A percentile compares a stretch with the other conserved stretches of the same genome.
These are phyloP conservation scores for Apophysomyces trapeziformis DNA, from an alignment of 371 early-diverging fungal species.

Conservation along the genomic window DNA sequence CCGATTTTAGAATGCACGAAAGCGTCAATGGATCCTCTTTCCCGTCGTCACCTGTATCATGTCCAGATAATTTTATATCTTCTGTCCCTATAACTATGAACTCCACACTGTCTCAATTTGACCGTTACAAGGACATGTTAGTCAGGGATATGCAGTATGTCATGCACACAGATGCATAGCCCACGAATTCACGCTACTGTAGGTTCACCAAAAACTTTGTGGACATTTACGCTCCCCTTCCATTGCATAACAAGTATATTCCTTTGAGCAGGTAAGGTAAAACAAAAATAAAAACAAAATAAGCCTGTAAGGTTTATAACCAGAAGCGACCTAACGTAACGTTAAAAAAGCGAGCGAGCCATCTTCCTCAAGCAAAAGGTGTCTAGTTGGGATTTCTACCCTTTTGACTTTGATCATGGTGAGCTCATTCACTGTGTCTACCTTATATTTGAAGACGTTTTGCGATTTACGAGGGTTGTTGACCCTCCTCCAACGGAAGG, in stretches of 20 bases:
- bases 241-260: slow-evolving; percentile 24
- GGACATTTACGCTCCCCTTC: slow-evolving; percentile 28
- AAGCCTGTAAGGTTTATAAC: slow-evolving; percentile 1
- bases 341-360: slow-evolving; percentile 40
- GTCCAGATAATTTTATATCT: slow-evolving; percentile 15
- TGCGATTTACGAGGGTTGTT: slow-evolving; percentile 58
- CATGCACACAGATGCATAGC: background rate
- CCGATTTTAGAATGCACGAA: slow-evolving; percentile 20
- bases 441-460: slow-evolving; percentile 67
- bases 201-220: slow-evolving; percentile 28
- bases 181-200: slow-evolving; percentile 11
- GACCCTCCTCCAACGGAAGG: slow-evolving; percentile 58
- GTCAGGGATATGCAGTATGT: slow-evolving; percentile 32
- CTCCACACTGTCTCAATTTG: slow-evolving; percentile 11
- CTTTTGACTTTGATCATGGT: slow-evolving; percentile 62
- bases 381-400: slow-evolving; percentile 71
- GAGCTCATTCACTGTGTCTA: slow-evolving; percentile 71
- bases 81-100: slow-evolving; percentile 9
- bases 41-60: slow-evolving; percentile 17
- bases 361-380: slow-evolving; percentile 49
- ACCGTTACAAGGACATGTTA: slow-evolving; percentile 30
- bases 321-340: slow-evolving; percentile 8
- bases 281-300: slow-evolving; percentile 9
- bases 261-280: slow-evolving; percentile 9
- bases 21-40: slow-evolving; percentile 18